Evolutionary conservation across 192 early-diverging fungal species (phyloP).

Genomic region (Coemansia sp.): DNA sequence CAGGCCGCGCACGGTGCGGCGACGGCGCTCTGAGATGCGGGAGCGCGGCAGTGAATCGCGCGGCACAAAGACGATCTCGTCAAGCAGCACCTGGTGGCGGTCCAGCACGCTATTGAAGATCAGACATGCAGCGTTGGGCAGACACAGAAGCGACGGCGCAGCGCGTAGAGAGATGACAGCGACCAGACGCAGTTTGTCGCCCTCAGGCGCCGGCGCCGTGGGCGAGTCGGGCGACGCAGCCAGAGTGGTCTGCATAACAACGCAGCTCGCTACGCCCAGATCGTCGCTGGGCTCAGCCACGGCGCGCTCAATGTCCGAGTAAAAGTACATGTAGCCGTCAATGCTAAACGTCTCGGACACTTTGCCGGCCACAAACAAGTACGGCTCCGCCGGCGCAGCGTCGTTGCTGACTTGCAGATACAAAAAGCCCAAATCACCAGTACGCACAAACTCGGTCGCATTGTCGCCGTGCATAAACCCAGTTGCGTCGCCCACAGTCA

Average conservation of each 20-base stretch:
- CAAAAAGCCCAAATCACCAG: conserved; percentile 81
- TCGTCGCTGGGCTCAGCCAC: conserved; percentile 66
- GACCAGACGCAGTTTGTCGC: conserved; percentile 26
- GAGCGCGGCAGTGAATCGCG: conserved; percentile 60
- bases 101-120: conserved; percentile 70
- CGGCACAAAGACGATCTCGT: conserved; percentile 66
- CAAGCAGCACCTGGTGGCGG: conserved; percentile 68
- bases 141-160: conserved; percentile 28
- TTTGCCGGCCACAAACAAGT: conserved; percentile 75
- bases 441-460: conserved; percentile 67
- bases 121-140: conserved; percentile 59
- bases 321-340: conserved; percentile 71
- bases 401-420: conserved; percentile 66
- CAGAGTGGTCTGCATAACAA: conserved; percentile 39
- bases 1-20: conserved; percentile 35
- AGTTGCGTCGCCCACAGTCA: conserved; percentile 18
- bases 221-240: conserved; percentile 16
- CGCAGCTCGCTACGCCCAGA: conserved; percentile 29
- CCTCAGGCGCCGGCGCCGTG: conserved; percentile 4
- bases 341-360: conserved; percentile 70
- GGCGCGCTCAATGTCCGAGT: conserved; percentile 70
- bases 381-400: conserved; percentile 61
- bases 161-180: conserved; percentile 38
- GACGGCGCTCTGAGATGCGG: conserved; percentile 59
- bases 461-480: conserved; percentile 60